phyloP scores from a whole-genome alignment of 345 rosid species.

The Cardiospermum halicacabum region DNA sequence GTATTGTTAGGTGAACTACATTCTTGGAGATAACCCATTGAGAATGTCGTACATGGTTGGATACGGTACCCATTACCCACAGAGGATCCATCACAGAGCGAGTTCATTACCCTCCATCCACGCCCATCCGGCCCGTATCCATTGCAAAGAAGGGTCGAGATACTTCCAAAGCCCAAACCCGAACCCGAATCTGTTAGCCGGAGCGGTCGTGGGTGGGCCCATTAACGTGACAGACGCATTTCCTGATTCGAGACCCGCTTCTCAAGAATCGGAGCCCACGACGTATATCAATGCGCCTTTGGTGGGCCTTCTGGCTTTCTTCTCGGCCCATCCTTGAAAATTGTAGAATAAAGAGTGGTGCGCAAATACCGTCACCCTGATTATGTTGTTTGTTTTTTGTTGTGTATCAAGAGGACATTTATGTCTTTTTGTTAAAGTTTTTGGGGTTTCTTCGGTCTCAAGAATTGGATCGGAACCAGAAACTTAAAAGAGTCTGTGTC shows the following conservation, averaged over 20 bases:
- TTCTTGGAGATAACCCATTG: slow-evolving; percentile 85
- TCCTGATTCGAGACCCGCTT: slow-evolving; percentile 73
- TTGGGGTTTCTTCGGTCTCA: neutral
- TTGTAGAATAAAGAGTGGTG: slow-evolving; percentile 32
- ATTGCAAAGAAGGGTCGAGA: slow-evolving; percentile 64
- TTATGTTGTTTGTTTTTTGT: slow-evolving; percentile 10
- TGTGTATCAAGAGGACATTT: slow-evolving; percentile 6
- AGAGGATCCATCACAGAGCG: slow-evolving; percentile 87
- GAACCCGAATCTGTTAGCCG: slow-evolving; percentile 72
- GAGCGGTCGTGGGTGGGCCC: slow-evolving; percentile 92
- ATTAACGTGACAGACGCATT: slow-evolving; percentile 71
- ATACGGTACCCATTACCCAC: slow-evolving; percentile 73
- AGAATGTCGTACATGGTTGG: slow-evolving; percentile 96
- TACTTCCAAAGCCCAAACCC: slow-evolving; percentile 62
- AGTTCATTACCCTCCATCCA: slow-evolving; percentile 71
- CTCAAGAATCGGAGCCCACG: slow-evolving; percentile 92
- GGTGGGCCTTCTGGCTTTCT: slow-evolving; percentile 76
- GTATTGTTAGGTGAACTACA: slow-evolving; percentile 76
- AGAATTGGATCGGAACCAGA: neutral
- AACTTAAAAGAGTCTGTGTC: neutral
- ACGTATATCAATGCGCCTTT: slow-evolving; percentile 96
- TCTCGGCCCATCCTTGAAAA: slow-evolving; percentile 56
- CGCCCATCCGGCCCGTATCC: slow-evolving; percentile 55
- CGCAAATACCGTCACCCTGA: slow-evolving; percentile 55
- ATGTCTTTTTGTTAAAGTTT: slow-evolving; percentile 2